phyloP scores from a whole-genome alignment of 2,329 filamentous ascomycete species.

The Rhynchosporium graminicola region DNA sequence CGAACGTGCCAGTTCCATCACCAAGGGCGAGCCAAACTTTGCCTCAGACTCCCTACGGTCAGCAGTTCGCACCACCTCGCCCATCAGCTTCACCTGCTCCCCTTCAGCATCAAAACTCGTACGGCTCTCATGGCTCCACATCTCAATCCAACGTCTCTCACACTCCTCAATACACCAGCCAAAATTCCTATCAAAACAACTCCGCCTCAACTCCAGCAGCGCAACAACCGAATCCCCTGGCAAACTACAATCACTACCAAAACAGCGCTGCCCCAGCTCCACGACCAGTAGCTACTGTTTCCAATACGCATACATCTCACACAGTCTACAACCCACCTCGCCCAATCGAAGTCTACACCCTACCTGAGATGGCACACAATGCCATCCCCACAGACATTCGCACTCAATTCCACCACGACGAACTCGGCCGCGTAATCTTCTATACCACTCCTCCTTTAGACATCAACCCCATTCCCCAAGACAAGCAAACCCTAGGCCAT shows the following conservation, averaged over 20 bases:
- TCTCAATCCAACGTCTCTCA: slow-evolving; percentile 31
- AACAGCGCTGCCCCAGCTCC: slow-evolving; percentile 24
- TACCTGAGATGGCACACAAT: slow-evolving; percentile 63
- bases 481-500: slow-evolving; percentile 45
- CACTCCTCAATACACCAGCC: slow-evolving; percentile 34
- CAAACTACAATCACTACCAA: slow-evolving; percentile 35
- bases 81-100: slow-evolving; percentile 38
- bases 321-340: slow-evolving; percentile 59
- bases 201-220: slow-evolving; percentile 28
- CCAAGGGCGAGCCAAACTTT: slow-evolving; percentile 29
- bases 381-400: slow-evolving; percentile 65
- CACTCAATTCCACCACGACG: slow-evolving; percentile 65
- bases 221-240: slow-evolving; percentile 33
- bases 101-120: slow-evolving; percentile 36
- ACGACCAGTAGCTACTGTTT: slow-evolving; percentile 23
- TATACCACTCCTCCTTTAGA: slow-evolving; percentile 67
- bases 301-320: slow-evolving; percentile 25
- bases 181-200: slow-evolving; percentile 29
- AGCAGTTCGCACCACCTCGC: slow-evolving; percentile 36
- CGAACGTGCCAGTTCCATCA: slow-evolving; percentile 34
- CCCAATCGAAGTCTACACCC: slow-evolving; percentile 62
- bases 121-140: slow-evolving; percentile 32
- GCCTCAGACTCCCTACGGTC: slow-evolving; percentile 33
- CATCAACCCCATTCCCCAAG: slow-evolving; percentile 33
- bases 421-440: slow-evolving; percentile 65